Evolutionary conservation across 129 eudicot species (phyloP).

Genomic region (Saussurea involucrata): DNA sequence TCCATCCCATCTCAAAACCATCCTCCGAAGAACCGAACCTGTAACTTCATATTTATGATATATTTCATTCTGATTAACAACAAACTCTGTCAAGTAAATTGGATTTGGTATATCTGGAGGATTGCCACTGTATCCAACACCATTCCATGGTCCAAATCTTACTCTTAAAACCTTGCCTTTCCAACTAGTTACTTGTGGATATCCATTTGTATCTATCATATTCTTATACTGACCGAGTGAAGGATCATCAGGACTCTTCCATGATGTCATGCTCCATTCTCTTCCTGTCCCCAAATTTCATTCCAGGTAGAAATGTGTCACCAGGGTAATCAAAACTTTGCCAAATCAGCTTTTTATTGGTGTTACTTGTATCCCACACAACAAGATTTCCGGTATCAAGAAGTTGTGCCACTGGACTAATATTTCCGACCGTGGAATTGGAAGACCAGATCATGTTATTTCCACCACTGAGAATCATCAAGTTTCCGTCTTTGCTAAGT

Average conservation of each 20-base stretch:
- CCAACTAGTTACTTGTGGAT: conserved; percentile 19
- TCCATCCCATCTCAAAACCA: neutral
- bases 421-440: neutral
- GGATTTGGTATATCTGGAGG: neutral
- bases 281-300: conserved; percentile 22
- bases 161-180: neutral
- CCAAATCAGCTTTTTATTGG: conserved; percentile 6
- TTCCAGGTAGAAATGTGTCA: conserved; percentile 18
- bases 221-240: conserved; percentile 15
- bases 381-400: conserved; percentile 21
- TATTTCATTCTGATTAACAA: conserved; percentile 12
- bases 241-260: conserved; percentile 42
- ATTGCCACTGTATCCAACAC: conserved; percentile 13
- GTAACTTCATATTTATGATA: neutral
- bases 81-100: neutral
- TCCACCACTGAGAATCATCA: neutral
- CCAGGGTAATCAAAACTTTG: conserved; percentile 34
- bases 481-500: neutral
- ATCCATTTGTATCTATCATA: conserved; percentile 13
- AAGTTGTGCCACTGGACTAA: conserved; percentile 10
- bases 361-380: neutral
- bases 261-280: conserved; percentile 9
- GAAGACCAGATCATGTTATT: conserved; percentile 20
- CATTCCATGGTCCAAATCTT: conserved; percentile 41
- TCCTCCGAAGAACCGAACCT: neutral